Conservation (phyloP, 225 moss, liverwort and hornwort species). For the Pseudisothecium myosuroides region DNA sequence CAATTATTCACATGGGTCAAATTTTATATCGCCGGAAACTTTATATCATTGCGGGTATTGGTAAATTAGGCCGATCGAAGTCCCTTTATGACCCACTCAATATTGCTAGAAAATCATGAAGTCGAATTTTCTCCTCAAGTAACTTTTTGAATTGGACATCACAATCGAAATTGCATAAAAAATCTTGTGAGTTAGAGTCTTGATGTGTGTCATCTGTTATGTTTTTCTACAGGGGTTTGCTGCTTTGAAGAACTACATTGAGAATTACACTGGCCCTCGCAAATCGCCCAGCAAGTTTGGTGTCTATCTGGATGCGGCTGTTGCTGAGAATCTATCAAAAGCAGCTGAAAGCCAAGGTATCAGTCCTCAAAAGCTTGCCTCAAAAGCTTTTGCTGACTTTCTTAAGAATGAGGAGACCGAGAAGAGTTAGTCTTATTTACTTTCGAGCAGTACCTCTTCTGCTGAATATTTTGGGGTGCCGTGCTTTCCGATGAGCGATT, state of each 20-base stretch:
- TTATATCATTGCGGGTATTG: neutral
- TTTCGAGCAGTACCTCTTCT: neutral
- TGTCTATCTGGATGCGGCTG: neutral
- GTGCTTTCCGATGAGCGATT: neutral
- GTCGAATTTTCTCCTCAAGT: neutral
- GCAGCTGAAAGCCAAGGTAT: conserved; percentile 12
- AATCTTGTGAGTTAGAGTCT: neutral
- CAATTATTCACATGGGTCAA: neutral
- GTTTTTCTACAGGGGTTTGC: conserved; percentile 10
- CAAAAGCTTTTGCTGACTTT: conserved; percentile 9
- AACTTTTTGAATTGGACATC: neutral
- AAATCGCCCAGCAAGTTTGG: neutral
- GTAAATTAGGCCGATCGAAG: neutral
- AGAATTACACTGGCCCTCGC: conserved; percentile 16
- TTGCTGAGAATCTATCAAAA: neutral
- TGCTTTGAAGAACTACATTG: conserved; percentile 17
- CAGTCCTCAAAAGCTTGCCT: conserved; percentile 8
- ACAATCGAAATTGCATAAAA: neutral
- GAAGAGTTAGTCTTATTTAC: neutral
- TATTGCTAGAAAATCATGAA: neutral
- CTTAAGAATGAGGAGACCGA: neutral
- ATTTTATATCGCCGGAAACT: neutral
- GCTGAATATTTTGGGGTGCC: neutral
- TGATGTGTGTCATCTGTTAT: neutral
- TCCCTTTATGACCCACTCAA: neutral